Base-by-base conservation (phyloP, 495 filamentous ascomycete genomes). In the Barbatosphaeria neglecta region DNA sequence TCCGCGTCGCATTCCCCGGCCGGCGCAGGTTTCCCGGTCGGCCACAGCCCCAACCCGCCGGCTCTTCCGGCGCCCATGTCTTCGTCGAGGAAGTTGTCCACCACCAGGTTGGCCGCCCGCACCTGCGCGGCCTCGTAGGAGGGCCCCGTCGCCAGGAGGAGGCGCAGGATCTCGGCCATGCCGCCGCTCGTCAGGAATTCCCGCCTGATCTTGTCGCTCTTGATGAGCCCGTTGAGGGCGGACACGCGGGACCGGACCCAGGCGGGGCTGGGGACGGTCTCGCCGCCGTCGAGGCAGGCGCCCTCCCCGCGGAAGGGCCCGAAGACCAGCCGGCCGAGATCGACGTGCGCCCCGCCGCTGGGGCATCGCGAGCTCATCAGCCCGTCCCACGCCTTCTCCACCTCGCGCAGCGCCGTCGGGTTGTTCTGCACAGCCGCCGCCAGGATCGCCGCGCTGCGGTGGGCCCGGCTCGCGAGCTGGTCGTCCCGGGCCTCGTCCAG, bases 401-500 rank as follows among this genome's bases (percentile, higher is more conserved):
- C 62, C 41, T 70, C 64, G 16, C 55, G 50, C 35, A 82, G 66
- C 0, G 81, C 80, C 19, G 70, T 74, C 19, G 75, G 74, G 58
- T 84, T 84, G 60, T 84, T 85, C 46, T 79, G 76, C 20, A 80
- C 47, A 0, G 80, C 58, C 0, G 67, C 72, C 6, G 70, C 66
- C 2, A 85, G 55, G 45, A 76, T 70, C 2, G 72, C 58, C 8
- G 79, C 70, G 1, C 78, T 72, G 48, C 70, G 54, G 45, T 65
- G 52, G 60, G 72, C 50, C 40, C 68, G 61, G 53, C 50, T 37
- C 33, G 53, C 35, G 40, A 45, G 22, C 42, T 48, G 31, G 22
- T 49, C 17, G 23, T 45, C 33, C 24, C 28, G 39, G 22, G 38
- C 50, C 37, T 39, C 41, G 46, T 20, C 24, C 46, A 51, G 43